A percentile compares a stretch with the other conserved stretches of the same genome.
phyloP scores from a whole-genome alignment of 805 yeast species.

The Candida silvicultrix region DNA sequence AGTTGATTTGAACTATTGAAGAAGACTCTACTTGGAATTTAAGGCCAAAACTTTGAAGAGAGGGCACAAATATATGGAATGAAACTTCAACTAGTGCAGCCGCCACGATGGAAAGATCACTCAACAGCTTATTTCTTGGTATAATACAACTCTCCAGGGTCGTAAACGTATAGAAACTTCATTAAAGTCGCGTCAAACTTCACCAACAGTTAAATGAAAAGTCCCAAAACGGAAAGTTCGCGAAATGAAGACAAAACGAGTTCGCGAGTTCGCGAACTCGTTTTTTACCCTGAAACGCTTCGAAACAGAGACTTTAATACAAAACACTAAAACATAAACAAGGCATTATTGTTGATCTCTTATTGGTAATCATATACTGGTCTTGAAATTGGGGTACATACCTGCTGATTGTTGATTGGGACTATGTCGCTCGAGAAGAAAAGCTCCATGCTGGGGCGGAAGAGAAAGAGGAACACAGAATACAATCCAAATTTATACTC shows the following conservation, averaged over 20 bases:
- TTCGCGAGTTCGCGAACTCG: too few species aligned
- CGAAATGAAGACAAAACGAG: neutral
- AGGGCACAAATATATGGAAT: too few species aligned
- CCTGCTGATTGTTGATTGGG: neutral
- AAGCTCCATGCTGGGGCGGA: slow-evolving; percentile 6
- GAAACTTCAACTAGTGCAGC: too few species aligned
- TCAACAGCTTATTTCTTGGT: too few species aligned
- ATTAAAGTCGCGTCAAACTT: neutral
- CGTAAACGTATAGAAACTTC: neutral
- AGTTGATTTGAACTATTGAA: too few species aligned
- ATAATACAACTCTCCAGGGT: too few species aligned
- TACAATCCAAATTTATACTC: neutral
- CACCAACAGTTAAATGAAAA: neutral
- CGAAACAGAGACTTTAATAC: too few species aligned
- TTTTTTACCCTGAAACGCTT: neutral
- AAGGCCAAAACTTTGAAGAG: too few species aligned
- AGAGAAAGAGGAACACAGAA: slow-evolving; percentile 6
- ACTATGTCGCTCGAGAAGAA: slow-evolving; percentile 3
- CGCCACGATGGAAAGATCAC: too few species aligned
- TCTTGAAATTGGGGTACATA: too few species aligned
- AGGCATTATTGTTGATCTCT: neutral
- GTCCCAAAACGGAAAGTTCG: neutral
- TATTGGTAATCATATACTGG: too few species aligned
- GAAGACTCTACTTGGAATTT: too few species aligned
- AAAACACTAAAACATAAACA: neutral